These are phyloP conservation scores for Cystobasidium onofrii DNA, from an alignment of 768 basidiomycete genomes.

Conservation along the genomic window DNA sequence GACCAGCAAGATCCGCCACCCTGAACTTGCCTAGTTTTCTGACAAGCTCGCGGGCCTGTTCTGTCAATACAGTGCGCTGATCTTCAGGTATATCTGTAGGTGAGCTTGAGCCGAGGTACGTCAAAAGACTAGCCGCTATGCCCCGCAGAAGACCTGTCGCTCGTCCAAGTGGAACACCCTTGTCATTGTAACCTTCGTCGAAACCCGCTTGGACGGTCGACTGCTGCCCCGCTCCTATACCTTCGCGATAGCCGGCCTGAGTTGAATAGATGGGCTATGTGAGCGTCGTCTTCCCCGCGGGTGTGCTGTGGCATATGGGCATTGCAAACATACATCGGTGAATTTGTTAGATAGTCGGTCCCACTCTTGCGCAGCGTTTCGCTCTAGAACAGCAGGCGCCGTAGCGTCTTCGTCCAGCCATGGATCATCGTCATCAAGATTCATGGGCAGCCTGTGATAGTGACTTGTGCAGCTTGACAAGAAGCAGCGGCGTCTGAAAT, in stretches of 20 bases:
- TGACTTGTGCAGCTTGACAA: too few species aligned
- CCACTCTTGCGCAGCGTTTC: slow-evolving; percentile 14
- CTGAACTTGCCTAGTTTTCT: slow-evolving; percentile 55
- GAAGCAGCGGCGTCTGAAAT: too few species aligned
- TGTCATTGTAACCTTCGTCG: slow-evolving; percentile 66
- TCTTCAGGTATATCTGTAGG: slow-evolving; percentile 24
- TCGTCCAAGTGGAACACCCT: slow-evolving; percentile 66
- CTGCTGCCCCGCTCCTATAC: slow-evolving; percentile 86
- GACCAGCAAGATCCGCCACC: slow-evolving; percentile 64
- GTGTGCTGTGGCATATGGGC: neutral
- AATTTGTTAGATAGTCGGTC: slow-evolving; percentile 19
- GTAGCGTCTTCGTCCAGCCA: slow-evolving; percentile 25
- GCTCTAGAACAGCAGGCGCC: neutral
- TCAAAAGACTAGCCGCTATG: slow-evolving; percentile 56
- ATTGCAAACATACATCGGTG: slow-evolving; percentile 6
- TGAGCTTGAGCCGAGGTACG: slow-evolving; percentile 43
- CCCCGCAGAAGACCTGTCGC: slow-evolving; percentile 73
- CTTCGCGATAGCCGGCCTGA: slow-evolving; percentile 91
- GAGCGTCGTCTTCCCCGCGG: too few species aligned
- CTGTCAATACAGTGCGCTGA: slow-evolving; percentile 17
- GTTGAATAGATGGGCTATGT: too few species aligned
- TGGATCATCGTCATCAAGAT: slow-evolving; percentile 21
- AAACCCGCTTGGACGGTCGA: slow-evolving; percentile 79
- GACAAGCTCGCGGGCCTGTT: slow-evolving; percentile 55
- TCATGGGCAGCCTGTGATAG: too few species aligned